Conservation (phyloP, 2,329 filamentous ascomycete species). For the Ophiognomonia clavigignenti-juglandacearum region DNA sequence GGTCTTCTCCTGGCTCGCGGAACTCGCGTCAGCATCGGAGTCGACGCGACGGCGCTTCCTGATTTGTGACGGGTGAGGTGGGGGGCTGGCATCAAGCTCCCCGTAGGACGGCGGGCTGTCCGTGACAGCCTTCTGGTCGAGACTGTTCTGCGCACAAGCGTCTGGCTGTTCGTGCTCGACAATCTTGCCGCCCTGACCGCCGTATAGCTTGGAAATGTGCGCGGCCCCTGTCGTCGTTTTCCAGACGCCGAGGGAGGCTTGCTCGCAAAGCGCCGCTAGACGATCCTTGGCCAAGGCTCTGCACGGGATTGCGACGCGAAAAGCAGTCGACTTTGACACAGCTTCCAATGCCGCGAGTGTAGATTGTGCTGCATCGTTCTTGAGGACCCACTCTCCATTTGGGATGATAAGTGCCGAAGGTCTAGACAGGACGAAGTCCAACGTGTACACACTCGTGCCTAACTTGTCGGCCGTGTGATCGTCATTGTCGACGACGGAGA, state of each 20-base stretch:
- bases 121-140: neutral
- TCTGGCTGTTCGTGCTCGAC: neutral
- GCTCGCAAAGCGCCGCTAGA: conserved; percentile 4
- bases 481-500: conserved; percentile 3
- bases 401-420: conserved; percentile 9
- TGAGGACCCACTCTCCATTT: conserved; percentile 1
- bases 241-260: neutral
- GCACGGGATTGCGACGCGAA: conserved; percentile 6
- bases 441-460: neutral
- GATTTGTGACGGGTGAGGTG: neutral
- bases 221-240: conserved; percentile 3
- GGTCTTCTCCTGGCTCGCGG: neutral
- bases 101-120: conserved; percentile 11
- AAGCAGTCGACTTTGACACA: neutral
- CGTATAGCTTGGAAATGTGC: conserved; percentile 10
- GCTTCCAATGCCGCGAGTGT: conserved; percentile 1
- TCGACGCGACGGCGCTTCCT: conserved; percentile 11
- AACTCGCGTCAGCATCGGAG: neutral
- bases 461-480: conserved; percentile 2
- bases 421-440: conserved; percentile 1
- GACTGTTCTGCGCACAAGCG: neutral
- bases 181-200: conserved; percentile 9
- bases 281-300: neutral
- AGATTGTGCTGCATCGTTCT: conserved; percentile 4
- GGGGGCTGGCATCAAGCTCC: neutral